Evolutionary conservation across 345 rosid species (phyloP), one percentile per base, ranked within the genome.

Genomic region (Noccaea caerulescens): DNA sequence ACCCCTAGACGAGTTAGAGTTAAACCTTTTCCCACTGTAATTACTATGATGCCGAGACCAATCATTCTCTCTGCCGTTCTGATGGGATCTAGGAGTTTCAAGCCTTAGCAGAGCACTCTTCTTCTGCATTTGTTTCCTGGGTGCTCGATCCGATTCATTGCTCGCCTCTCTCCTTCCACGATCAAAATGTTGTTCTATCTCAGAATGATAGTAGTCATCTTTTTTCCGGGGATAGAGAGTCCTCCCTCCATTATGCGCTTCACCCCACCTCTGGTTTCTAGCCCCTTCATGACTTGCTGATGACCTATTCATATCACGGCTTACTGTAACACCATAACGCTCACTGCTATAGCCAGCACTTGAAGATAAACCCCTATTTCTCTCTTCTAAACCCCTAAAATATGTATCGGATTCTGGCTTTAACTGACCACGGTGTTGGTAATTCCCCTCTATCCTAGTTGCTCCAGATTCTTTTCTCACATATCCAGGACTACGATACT

Each of bases 41-140:
- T 79, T 61, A 78, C 74, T 68, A 4, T 51, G 79, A 60, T 72
- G 71, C 57, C 77, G 83, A 27, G 75, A 69, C 56, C 80, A 61
- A 13, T 84, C 83, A 55, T 82, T 82, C 27, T 87, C 96, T 52
- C 91, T 82, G 58, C 68, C 72, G 72, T 77, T 83, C 56, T 72
- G 77, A 68, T 51, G 71, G n/a, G 72, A 72, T 60, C 76, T 82
- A 7, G 82, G 82, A 71, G 64, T 58, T 76, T 88, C 96, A 79
- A 91, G 84, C 87, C 99, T 86, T 66, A 84, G 82, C 52, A 91
- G 75, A 75, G 84, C 99, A 83, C 97, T 94, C 85, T 80, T 94
- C 80, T 91, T 94, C 74, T 80, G 91, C 14, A 75, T 38, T 72
- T 77, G 91, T 83, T 85, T 88, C 82, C 79, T 69, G 0, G 91